Conservation (phyloP, 2,329 filamentous ascomycete genomes). For the Aureobasidium sp. region DNA sequence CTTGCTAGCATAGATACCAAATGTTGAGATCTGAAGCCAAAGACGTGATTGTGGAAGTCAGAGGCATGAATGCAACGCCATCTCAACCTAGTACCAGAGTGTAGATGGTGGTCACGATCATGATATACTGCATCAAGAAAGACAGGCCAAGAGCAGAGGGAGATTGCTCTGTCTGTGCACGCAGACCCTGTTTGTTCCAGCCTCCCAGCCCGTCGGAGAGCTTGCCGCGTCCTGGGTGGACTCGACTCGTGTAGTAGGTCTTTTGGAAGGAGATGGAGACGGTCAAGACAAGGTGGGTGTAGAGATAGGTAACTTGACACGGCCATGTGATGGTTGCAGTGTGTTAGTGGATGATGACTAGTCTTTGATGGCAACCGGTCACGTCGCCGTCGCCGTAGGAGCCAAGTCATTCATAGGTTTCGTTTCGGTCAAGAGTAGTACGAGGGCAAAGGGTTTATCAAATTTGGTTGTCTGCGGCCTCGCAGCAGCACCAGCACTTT, state of each 20-base stretch:
- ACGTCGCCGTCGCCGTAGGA: neutral
- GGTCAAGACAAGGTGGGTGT: neutral
- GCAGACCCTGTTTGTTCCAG: neutral
- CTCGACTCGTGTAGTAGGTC: neutral
- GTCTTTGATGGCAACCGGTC: neutral
- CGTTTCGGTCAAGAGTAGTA: neutral
- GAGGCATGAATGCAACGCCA: neutral
- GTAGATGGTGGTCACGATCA: neutral
- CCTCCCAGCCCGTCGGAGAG: neutral
- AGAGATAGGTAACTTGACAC: neutral
- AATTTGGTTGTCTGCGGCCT: neutral
- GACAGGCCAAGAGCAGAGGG: neutral
- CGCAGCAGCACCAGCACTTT: neutral
- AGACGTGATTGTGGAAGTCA: neutral
- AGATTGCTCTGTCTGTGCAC: constrained; percentile 9
- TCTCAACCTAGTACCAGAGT: neutral
- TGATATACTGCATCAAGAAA: neutral
- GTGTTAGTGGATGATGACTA: neutral
- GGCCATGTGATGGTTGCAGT: neutral
- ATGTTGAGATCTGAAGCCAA: neutral
- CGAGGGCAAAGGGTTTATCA: neutral
- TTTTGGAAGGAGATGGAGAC: neutral
- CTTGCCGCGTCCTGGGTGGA: neutral
- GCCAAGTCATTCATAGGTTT: neutral
- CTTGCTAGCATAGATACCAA: neutral